A percentile compares a stretch with the other conserved stretches of the same genome.
phyloP scores from a whole-genome alignment of 345 rosid genomes.

The Citrus glauca region DNA sequence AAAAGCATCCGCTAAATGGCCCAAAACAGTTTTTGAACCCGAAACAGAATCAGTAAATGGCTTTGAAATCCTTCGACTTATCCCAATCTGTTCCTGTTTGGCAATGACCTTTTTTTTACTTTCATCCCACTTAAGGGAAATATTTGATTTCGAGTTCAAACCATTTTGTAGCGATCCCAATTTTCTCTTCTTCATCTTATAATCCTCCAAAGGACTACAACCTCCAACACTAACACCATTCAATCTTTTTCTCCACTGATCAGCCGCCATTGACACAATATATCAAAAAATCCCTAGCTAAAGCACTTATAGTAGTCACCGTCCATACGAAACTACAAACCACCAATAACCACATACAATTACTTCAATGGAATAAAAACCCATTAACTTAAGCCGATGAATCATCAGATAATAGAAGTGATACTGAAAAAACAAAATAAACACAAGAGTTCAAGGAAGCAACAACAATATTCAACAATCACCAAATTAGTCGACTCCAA shows the following conservation, averaged over 20 bases:
- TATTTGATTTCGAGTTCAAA: slow-evolving; percentile 52
- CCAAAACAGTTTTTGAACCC: slow-evolving; percentile 32
- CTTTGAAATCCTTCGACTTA: slow-evolving; percentile 62
- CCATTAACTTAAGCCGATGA: neutral
- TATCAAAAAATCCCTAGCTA: slow-evolving; percentile 20
- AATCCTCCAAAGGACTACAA: slow-evolving; percentile 49
- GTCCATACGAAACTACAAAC: slow-evolving; percentile 23
- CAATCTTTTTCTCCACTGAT: slow-evolving; percentile 72
- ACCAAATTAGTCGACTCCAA: neutral
- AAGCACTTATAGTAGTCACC: slow-evolving; percentile 7
- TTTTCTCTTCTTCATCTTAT: slow-evolving; percentile 67
- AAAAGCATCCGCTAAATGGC: slow-evolving; percentile 47
- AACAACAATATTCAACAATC: neutral
- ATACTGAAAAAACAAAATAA: too few species aligned
- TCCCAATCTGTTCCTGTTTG: slow-evolving; percentile 79
- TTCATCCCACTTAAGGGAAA: slow-evolving; percentile 86
- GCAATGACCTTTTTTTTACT: slow-evolving; percentile 59
- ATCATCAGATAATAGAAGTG: neutral
- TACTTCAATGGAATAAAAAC: neutral
- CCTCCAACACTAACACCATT: slow-evolving; percentile 58
- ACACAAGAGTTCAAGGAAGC: neutral
- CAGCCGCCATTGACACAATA: slow-evolving; percentile 66
- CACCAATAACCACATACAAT: neutral
- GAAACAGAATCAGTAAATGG: slow-evolving; percentile 45
- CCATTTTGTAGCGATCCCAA: slow-evolving; percentile 36